Evolutionary conservation across 176 grass and related monocot genomes (phyloP).

Genomic region (Calamus simplicifolius): DNA sequence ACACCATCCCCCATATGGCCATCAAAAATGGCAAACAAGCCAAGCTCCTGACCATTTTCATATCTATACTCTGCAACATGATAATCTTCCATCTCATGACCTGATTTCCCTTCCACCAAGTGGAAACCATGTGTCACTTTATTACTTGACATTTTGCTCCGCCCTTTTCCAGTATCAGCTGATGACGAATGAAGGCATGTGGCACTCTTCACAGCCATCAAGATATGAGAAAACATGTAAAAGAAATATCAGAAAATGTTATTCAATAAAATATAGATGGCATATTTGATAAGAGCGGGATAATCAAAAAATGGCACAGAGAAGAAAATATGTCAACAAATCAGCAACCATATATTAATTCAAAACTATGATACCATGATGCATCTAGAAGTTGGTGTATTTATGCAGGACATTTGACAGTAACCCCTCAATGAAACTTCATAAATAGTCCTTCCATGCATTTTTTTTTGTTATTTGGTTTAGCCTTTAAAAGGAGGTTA

Average conservation of each 20-base stretch:
- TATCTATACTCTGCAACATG: conserved; percentile 86
- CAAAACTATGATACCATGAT: too few relatives aligned
- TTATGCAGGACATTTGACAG: too few relatives aligned
- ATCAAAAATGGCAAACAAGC: conserved; percentile 95
- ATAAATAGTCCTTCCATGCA: too few relatives aligned
- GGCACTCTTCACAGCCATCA: conserved; percentile 39
- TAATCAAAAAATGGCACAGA: too few relatives aligned
- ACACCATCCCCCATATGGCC: conserved; percentile 95
- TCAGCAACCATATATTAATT: background rate
- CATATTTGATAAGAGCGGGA: background rate
- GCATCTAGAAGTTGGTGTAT: too few relatives aligned
- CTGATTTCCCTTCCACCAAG: conserved; percentile 94
- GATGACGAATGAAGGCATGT: conserved; percentile 66
- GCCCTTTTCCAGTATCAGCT: conserved; percentile 71
- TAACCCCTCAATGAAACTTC: too few relatives aligned
- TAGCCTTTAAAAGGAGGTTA: too few relatives aligned
- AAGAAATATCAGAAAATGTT: conserved; percentile 4
- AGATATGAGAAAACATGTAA: conserved; percentile 22
- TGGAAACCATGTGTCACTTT: conserved; percentile 88
- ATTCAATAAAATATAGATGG: background rate
- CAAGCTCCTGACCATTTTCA: conserved; percentile 72
- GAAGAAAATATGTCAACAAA: background rate
- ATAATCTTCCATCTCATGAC: conserved; percentile 99
- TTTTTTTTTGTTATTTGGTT: too few relatives aligned
- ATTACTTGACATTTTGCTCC: conserved; percentile 86